These are phyloP conservation scores for Colletotrichum sp. DNA, from an alignment of 2,329 filamentous ascomycete species.

Conservation along the genomic window DNA sequence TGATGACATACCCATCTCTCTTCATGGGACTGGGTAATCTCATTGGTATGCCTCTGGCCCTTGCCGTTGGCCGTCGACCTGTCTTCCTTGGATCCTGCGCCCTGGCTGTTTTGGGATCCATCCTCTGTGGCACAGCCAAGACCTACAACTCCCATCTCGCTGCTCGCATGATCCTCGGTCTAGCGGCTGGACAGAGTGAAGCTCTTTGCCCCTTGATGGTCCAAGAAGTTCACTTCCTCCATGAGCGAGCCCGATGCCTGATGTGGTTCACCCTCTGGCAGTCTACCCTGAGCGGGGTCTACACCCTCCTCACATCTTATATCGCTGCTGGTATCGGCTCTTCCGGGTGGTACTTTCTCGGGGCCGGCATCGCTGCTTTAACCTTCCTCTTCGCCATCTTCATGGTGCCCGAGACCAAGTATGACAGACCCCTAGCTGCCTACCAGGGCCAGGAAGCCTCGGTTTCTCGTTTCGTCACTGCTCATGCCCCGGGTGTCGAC, in stretches of 20 bases:
- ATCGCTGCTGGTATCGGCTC: constrained; percentile 46
- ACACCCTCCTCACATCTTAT: constrained; percentile 43
- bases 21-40: constrained; percentile 36
- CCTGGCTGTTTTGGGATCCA: constrained; percentile 30
- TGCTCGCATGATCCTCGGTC: constrained; percentile 39
- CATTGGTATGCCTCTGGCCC: constrained; percentile 37
- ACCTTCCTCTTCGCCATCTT: constrained; percentile 40
- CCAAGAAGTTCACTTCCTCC: constrained; percentile 48
- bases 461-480: constrained; percentile 12
- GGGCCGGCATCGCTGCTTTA: constrained; percentile 36
- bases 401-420: constrained; percentile 48
- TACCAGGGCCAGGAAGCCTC: constrained; percentile 36
- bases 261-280: constrained; percentile 48
- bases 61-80: constrained; percentile 37
- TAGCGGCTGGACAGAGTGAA: constrained; percentile 47
- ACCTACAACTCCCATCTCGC: constrained; percentile 41
- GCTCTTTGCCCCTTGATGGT: constrained; percentile 45
- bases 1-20: constrained; percentile 4
- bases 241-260: constrained; percentile 43
- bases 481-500: constrained; percentile 20
- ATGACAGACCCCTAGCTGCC: constrained; percentile 38
- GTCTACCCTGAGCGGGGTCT: constrained; percentile 40
- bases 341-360: constrained; percentile 47
- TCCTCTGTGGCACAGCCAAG: constrained; percentile 31
- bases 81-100: constrained; percentile 34